These are phyloP conservation scores for Pythium sp. DNA, from an alignment of 352 stramenopile genomes.

Conservation along the genomic window DNA sequence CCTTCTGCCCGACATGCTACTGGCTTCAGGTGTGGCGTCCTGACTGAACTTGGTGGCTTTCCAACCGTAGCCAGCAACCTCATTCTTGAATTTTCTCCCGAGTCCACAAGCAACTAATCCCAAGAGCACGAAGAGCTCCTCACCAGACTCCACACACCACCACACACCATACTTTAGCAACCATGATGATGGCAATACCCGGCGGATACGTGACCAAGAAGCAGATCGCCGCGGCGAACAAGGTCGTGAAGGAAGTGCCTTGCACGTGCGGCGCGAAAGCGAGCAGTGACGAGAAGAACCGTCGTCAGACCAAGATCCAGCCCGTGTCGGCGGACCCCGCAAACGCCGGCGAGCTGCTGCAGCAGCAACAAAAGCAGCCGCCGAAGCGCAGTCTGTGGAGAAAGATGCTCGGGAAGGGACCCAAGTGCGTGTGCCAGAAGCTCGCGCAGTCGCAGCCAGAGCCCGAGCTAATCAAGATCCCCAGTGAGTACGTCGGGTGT, in stretches of 20 bases:
- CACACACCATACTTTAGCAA: background rate
- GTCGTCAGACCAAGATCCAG: slow-evolving; percentile 17
- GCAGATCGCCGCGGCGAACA: background rate
- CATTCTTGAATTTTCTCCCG: background rate
- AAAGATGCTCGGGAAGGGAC: slow-evolving; percentile 49
- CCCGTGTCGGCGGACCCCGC: slow-evolving; percentile 12
- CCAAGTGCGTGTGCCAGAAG: slow-evolving; percentile 51
- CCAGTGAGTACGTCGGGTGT: slow-evolving; percentile 43
- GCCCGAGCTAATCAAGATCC: slow-evolving; percentile 34
- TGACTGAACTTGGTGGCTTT: background rate
- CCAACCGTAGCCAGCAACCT: background rate
- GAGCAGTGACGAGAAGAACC: slow-evolving; percentile 5
- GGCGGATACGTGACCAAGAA: slow-evolving; percentile 8
- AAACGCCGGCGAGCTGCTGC: background rate
- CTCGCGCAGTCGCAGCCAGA: slow-evolving; percentile 4
- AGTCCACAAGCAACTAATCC: background rate
- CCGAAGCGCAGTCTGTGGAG: slow-evolving; percentile 55
- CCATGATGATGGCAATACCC: slow-evolving; percentile 14
- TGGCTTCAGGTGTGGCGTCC: background rate
- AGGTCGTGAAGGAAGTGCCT: slow-evolving; percentile 1
- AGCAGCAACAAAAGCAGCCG: background rate
- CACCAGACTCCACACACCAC: background rate
- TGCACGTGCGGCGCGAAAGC: slow-evolving; percentile 19
- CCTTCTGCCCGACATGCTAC: background rate
- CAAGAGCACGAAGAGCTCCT: background rate